Base-by-base conservation (phyloP, 768 basidiomycete genomes). In the Chiua virens region DNA sequence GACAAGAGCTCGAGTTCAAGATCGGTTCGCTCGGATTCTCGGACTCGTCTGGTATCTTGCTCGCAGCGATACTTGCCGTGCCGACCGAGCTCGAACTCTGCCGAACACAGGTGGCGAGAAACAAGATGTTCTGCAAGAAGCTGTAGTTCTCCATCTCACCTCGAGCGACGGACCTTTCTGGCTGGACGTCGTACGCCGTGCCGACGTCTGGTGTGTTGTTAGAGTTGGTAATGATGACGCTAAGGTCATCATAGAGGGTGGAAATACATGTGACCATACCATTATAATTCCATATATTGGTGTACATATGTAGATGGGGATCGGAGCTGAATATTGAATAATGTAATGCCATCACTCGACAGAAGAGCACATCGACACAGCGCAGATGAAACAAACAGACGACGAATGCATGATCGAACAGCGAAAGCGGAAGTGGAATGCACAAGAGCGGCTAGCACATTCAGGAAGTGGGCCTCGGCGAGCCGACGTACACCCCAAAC, bases 1-100 rank as follows among this genome's bases (percentile, higher is more conserved):
- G 79, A 62, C 90, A 92, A 65, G 88, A 89, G 62, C 79, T 84
- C 40, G 92, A 94, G 71, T 94, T 93, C 72, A 85, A 84, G 76
- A 95, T 96, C 47, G 92, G 92, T 7, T 88, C 88, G 3, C 85
- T 96, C 40, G 93, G 93, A 1, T 86, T 94, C 52, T 77, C 90
- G 7, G 92, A 95, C 65, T 87, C 86, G 23, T 75, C 80, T 15
- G 92, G 92, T 0, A 92, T 81, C 49, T 58, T 82, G 27, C 44
- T 73, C 8, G 77, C 76, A 0, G 61, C 69, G 8, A 37, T 78
- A 4, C 55, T 77, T 23, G 69, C 76, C 3, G 70, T 75, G 28
- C 75, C 75, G 13, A 73, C 70, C 37, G 92, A 94, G 69, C 60
- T 94, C 4, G 76, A 73, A 53, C 75, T 94, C n/a, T 94, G 92